Percentiles rank a stretch among this genome's conserved stretches.
Evolutionary conservation across 2,329 filamentous ascomycete species (phyloP).

Genomic region (Paradendryphiella salina): DNA sequence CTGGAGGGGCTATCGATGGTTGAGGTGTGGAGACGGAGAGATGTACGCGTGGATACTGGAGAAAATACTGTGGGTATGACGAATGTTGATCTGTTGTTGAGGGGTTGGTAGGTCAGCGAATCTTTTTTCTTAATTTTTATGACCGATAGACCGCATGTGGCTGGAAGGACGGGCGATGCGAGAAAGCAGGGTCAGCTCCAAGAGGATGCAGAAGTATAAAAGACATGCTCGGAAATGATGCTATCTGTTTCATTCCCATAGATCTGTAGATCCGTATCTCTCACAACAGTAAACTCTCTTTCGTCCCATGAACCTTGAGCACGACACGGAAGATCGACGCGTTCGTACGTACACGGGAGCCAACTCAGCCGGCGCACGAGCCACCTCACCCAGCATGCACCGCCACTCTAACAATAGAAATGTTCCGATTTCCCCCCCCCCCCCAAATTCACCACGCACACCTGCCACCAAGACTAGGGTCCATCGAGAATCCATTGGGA

Average conservation of each 20-base stretch:
- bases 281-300: background rate
- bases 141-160: background rate
- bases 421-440: background rate
- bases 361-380: constrained; percentile 8
- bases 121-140: constrained; percentile 2
- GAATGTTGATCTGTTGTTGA: background rate
- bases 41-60: constrained; percentile 12
- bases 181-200: background rate
- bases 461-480: constrained; percentile 2
- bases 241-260: background rate
- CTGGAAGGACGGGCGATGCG: background rate
- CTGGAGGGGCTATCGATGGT: background rate
- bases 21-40: constrained; percentile 1
- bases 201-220: background rate
- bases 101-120: constrained; percentile 9
- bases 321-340: constrained; percentile 12
- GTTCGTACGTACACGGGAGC: constrained; percentile 1
- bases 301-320: too few relatives aligned
- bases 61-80: constrained; percentile 9
- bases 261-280: constrained; percentile 1
- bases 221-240: background rate
- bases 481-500: constrained; percentile 1
- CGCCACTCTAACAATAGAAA: constrained; percentile 28
- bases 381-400: constrained; percentile 10
- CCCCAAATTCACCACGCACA: background rate